Base-by-base conservation (phyloP, 148 eudicot species). In the Chenopodium quinoa region DNA sequence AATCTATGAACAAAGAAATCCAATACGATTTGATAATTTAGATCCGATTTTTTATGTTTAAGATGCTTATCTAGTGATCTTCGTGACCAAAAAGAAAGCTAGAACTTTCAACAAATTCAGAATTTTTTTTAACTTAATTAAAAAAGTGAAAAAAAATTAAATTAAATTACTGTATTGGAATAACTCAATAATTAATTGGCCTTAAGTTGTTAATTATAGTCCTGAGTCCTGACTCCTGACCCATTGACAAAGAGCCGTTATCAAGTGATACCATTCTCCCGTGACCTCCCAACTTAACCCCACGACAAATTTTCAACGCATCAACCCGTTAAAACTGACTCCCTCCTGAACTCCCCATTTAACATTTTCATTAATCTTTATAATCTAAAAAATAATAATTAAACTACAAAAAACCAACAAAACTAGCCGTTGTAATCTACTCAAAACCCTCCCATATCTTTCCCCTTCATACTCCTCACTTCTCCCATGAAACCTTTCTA, bases 371-470 rank as follows among this genome's bases (percentile, higher is more conserved):
- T n/a, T 11, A 2, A 77, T 80, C 14, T 22, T 47, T 25, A 1
- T 34, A 22, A 54, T 20, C 8, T 6, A 2, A 40, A 7, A 62
- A 22, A 27, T 2, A 1, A 48, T 11, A 6, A 16, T 10, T 46
- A 16, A 40, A 27, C 27, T 27, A 27, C 27, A 27, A 27, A 58
- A 70, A 14, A 71, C 44, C 84, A 76, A 56, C 60, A 82, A 82
- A 87, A 87, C 84, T 87, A 87, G 87, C 89, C 89, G 89, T 87
- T 87, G 82, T 32, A 54, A 19, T 84, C 79, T 70, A 31, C 75
- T 78, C 48, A 52, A 66, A 82, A 32, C 58, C 34, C 69, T 82
- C 50, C 70, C 71, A 5, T 75, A 70, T 72, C 79, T 63, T 54
- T 40, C 87, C 63, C 81, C 37, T 70, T 54, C 75, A 44, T 60